Percentiles rank a stretch among this genome's conserved stretches.
phyloP scores from a whole-genome alignment of 2,329 filamentous ascomycete genomes.

The Colletotrichum coccodes region DNA sequence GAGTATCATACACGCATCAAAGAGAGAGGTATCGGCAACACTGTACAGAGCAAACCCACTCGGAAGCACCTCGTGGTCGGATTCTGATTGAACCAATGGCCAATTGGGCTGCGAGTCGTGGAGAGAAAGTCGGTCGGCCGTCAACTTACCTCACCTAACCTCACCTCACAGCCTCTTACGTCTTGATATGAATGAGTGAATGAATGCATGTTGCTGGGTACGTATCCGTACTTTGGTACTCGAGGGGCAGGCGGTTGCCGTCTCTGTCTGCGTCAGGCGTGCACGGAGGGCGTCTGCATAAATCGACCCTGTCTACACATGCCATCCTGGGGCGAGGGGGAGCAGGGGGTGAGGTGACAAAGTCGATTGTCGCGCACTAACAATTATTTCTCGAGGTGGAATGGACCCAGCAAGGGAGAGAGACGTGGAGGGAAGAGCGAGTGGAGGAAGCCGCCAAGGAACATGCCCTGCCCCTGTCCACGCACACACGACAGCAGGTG shows the following conservation, averaged over 20 bases:
- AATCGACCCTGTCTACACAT: constrained; percentile 22
- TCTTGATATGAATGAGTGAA: neutral
- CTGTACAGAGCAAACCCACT: neutral
- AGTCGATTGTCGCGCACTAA: constrained; percentile 26
- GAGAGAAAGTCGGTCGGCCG: constrained; percentile 11
- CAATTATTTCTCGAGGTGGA: constrained; percentile 27
- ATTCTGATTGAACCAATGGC: neutral
- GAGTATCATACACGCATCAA: neutral
- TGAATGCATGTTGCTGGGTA: neutral
- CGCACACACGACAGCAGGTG: neutral
- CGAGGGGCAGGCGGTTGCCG: neutral
- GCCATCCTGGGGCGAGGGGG: constrained; percentile 6
- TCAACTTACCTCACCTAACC: constrained; percentile 11
- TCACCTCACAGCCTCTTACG: neutral
- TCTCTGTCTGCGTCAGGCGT: neutral
- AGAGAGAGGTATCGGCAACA: neutral
- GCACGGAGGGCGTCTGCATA: constrained; percentile 13
- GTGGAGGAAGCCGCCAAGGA: constrained; percentile 30
- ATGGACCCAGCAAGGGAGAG: constrained; percentile 25
- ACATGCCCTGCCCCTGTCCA: constrained; percentile 17
- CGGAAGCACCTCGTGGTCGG: neutral
- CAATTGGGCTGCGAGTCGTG: neutral
- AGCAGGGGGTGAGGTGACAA: constrained; percentile 20
- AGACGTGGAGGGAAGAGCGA: constrained; percentile 1
- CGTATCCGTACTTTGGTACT: neutral